Conservation (phyloP, 352 stramenopile genomes). For the Phytophthora hybrid region DNA sequence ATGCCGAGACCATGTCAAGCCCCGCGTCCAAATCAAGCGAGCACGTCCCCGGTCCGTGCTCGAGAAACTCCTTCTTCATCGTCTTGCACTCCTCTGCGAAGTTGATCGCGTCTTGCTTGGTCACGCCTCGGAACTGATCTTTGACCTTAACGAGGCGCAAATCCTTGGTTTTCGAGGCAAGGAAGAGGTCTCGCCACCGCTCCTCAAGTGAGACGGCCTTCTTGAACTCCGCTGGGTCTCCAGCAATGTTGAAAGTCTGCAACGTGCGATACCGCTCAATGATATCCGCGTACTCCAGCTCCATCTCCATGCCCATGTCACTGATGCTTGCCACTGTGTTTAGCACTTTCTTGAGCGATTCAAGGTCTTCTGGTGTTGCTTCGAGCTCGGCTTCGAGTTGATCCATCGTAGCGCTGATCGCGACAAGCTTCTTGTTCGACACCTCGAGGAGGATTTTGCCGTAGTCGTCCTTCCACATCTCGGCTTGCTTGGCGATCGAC, state of each 20-base stretch:
- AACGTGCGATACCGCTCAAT: slow-evolving; percentile 93
- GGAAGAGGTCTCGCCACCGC: slow-evolving; percentile 85
- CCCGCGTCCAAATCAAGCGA: slow-evolving; percentile 90
- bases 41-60: slow-evolving; percentile 85
- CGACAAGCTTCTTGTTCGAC: slow-evolving; percentile 85
- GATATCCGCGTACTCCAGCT: slow-evolving; percentile 94
- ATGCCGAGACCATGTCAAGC: slow-evolving; percentile 88
- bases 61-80: slow-evolving; percentile 90
- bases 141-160: slow-evolving; percentile 94
- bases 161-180: slow-evolving; percentile 93
- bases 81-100: slow-evolving; percentile 90
- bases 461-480: slow-evolving; percentile 96
- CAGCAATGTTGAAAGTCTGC: slow-evolving; percentile 82
- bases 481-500: slow-evolving; percentile 91
- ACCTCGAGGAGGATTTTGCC: slow-evolving; percentile 92
- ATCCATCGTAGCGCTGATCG: slow-evolving; percentile 79
- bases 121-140: slow-evolving; percentile 94
- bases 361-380: slow-evolving; percentile 85
- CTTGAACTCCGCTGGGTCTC: slow-evolving; percentile 70
- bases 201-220: slow-evolving; percentile 84
- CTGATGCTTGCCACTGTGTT: slow-evolving; percentile 91
- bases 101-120: slow-evolving; percentile 88
- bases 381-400: slow-evolving; percentile 85
- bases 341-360: slow-evolving; percentile 95
- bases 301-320: slow-evolving; percentile 94